Evolutionary conservation across 192 early-diverging fungal genomes (phyloP), one percentile per base, ranked within the genome.

Genomic region (Chytriomyces sp.): DNA sequence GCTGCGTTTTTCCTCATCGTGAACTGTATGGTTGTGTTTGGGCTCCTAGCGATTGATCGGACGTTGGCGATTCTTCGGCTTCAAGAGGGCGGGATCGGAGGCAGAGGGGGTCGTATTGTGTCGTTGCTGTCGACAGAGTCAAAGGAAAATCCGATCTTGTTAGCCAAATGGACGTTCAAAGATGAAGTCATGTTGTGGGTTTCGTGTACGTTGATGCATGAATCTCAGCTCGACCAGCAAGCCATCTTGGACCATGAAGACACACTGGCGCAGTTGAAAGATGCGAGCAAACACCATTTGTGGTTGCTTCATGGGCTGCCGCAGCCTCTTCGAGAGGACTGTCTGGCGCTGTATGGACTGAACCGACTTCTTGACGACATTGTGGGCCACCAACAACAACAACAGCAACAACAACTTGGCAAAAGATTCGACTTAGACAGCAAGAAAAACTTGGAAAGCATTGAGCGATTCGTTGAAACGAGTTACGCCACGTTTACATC

Each of bases 1-100:
- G 78, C 81, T 9, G 77, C 87, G 16, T 89, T 89, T 61, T 80
- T 86, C 50, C 53, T 89, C 46, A 69, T 89, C n/a, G 80, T 82
- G 43, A 84, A 84, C 50, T 77, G 71, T 45, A 81, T 84, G 80
- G 64, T 84, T 24, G 81, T 83, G 24, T 70, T 64, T 79, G 82
- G 82, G 7, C 47, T 72, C 1, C 3, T 82, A 0, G 82, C 82
- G 5, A 74, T 83, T 35, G 82, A 83, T 24, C 74, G 78, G 16
- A 72, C 76, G n/a, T 71, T 77, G 18, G 72, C 78, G 8, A 48
- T 67, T 65, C 16, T 79, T 13, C 74, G 78, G n/a, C 1, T 75
- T 7, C n/a, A 45, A 50, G 50, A 79, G 28, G 10, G 62, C 6
- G 1, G 64, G 7, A 45, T 75, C n/a, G 73, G 73, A 10, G 73